Conservation (phyloP, 2,329 filamentous ascomycete species). For the Cordyceps javanica region DNA sequence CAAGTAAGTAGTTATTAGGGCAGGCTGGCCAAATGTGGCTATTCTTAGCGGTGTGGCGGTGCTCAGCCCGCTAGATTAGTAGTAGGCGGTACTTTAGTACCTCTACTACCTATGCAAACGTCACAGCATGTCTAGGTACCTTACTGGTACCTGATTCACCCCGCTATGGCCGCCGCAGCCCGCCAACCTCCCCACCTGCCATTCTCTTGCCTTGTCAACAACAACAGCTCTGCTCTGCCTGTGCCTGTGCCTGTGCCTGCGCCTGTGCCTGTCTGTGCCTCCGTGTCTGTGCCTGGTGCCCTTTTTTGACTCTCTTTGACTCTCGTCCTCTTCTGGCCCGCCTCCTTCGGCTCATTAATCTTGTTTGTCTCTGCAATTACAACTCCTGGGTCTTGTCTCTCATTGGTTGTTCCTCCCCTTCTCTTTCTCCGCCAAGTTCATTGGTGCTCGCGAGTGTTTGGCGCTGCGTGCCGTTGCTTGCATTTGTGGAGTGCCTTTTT, state of each 20-base stretch:
- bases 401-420: neutral
- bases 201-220: slow-evolving; percentile 9
- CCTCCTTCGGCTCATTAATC: neutral
- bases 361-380: neutral
- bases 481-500: slow-evolving; percentile 12
- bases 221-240: neutral
- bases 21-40: too few relatives aligned
- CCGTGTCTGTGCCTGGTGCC: too few relatives aligned
- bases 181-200: neutral
- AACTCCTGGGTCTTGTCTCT: neutral
- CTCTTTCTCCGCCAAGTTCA: neutral
- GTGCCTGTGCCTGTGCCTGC: too few relatives aligned
- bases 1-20: too few relatives aligned
- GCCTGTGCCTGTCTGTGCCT: too few relatives aligned
- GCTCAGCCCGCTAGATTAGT: neutral
- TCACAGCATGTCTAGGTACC: neutral
- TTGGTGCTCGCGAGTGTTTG: neutral
- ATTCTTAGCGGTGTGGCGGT: neutral
- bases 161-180: neutral
- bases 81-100: neutral
- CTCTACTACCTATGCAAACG: neutral
- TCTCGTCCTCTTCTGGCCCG: neutral
- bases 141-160: neutral
- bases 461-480: neutral
- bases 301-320: too few relatives aligned